phyloP scores from a whole-genome alignment of 2,329 filamentous ascomycete species.

The Alternaria brassicae region DNA sequence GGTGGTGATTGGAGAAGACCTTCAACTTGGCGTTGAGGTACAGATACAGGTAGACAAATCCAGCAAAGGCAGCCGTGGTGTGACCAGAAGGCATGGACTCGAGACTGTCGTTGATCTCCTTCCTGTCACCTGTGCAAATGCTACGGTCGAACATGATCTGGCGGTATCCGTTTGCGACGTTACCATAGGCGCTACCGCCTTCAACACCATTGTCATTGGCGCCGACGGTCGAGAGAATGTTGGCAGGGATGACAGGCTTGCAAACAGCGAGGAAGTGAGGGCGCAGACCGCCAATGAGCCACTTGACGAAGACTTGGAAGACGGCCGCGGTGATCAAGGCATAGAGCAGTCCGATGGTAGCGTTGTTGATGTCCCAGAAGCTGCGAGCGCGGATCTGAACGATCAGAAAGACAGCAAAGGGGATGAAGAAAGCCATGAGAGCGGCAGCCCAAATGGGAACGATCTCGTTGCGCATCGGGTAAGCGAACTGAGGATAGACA shows the following conservation, averaged over 20 bases:
- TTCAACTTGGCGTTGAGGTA: slow-evolving; percentile 83
- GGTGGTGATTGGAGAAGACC: slow-evolving; percentile 75
- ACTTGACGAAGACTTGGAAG: slow-evolving; percentile 79
- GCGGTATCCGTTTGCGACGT: slow-evolving; percentile 60
- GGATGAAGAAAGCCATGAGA: slow-evolving; percentile 68
- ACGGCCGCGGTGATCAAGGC: slow-evolving; percentile 73
- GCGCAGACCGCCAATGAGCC: slow-evolving; percentile 69
- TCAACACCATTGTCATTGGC: slow-evolving; percentile 32
- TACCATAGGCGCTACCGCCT: slow-evolving; percentile 58
- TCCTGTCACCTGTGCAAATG: slow-evolving; percentile 71
- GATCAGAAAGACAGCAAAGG: slow-evolving; percentile 69
- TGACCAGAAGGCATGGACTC: slow-evolving; percentile 78
- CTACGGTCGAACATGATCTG: slow-evolving; percentile 72
- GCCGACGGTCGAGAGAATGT: slow-evolving; percentile 33
- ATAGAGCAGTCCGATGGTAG: slow-evolving; percentile 72
- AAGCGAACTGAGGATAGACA: slow-evolving; percentile 73
- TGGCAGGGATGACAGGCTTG: slow-evolving; percentile 63
- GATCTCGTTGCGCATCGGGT: slow-evolving; percentile 65
- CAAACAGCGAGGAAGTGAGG: slow-evolving; percentile 76
- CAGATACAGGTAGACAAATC: slow-evolving; percentile 72
- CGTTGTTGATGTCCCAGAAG: slow-evolving; percentile 69
- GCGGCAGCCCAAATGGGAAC: slow-evolving; percentile 75
- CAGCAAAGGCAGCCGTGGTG: slow-evolving; percentile 74
- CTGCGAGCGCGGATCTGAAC: slow-evolving; percentile 69
- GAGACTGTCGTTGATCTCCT: slow-evolving; percentile 71